These are phyloP conservation scores for Chaetomidium leptoderma DNA, from an alignment of 495 filamentous ascomycete genomes.

Conservation along the genomic window DNA sequence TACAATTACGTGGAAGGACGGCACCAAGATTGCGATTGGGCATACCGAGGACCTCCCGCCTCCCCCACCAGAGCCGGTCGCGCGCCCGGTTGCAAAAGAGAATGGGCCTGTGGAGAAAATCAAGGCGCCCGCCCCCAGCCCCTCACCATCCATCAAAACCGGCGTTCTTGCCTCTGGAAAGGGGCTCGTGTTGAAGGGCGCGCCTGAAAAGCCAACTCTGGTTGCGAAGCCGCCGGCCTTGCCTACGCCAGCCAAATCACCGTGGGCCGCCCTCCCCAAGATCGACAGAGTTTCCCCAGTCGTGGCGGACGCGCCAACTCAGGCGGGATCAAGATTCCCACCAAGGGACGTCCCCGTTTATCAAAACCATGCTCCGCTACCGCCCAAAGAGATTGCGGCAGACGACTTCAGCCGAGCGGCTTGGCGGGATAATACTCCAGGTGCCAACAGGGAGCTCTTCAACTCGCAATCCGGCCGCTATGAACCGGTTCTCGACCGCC, in stretches of 20 bases:
- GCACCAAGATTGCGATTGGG: conserved; percentile 82
- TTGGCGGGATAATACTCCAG: conserved; percentile 64
- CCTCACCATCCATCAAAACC: conserved; percentile 40
- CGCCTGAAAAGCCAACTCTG: conserved; percentile 68
- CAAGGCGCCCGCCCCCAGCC: conserved; percentile 36
- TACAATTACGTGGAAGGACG: conserved; percentile 94
- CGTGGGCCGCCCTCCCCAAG: conserved; percentile 83
- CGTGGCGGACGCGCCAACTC: conserved; percentile 40
- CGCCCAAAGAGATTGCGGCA: conserved; percentile 77
- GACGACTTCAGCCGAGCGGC: conserved; percentile 83
- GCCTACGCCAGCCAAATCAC: conserved; percentile 74
- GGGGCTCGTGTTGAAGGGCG: conserved; percentile 60
- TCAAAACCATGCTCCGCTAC: conserved; percentile 40
- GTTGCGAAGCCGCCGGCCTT: conserved; percentile 73
- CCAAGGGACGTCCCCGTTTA: conserved; percentile 26
- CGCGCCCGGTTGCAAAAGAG: conserved; percentile 21
- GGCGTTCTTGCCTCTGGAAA: conserved; percentile 44
- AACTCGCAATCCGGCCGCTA: conserved; percentile 93
- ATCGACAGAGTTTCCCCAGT: conserved; percentile 76
- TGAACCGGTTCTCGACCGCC: conserved; percentile 79
- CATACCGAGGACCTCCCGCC: conserved; percentile 50
- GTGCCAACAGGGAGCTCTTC: conserved; percentile 70
- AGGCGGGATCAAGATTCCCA: conserved; percentile 29
- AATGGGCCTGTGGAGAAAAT: conserved; percentile 32
- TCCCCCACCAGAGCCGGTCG: conserved; percentile 26